A percentile compares a stretch with the other conserved stretches of the same genome.
phyloP scores from a whole-genome alignment of 495 filamentous ascomycete species.

The Emericellopsis terricola region DNA sequence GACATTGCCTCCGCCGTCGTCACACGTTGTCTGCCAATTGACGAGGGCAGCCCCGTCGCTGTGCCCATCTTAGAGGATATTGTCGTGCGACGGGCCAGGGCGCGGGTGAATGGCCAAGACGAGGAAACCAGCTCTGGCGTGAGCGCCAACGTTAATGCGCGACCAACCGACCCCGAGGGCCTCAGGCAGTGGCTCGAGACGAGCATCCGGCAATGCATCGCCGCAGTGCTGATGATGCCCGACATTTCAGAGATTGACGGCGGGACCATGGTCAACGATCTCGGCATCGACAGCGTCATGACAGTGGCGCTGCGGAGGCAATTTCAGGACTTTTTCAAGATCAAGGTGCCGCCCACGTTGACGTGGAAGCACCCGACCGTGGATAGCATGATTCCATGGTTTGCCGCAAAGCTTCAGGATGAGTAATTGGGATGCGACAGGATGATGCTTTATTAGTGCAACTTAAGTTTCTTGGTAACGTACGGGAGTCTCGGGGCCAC shows the following conservation, averaged over 20 bases:
- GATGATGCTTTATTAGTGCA: no score
- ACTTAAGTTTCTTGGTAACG: neutral
- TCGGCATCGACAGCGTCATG: conserved; percentile 29
- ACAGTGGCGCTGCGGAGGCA: conserved; percentile 18
- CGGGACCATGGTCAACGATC: conserved; percentile 14
- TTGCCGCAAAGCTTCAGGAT: conserved; percentile 3
- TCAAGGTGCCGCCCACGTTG: conserved; percentile 26
- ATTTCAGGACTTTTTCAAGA: conserved; percentile 16
- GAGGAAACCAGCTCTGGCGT: neutral
- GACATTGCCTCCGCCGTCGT: conserved; percentile 21
- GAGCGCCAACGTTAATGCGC: neutral
- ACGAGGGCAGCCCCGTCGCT: conserved; percentile 1
- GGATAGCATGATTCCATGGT: conserved; percentile 16
- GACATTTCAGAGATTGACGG: conserved; percentile 18
- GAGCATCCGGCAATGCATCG: neutral
- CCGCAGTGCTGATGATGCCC: conserved; percentile 4
- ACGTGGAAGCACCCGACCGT: conserved; percentile 22
- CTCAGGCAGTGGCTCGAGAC: neutral
- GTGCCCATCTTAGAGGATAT: neutral
- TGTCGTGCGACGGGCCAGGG: neutral
- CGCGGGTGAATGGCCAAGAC: neutral
- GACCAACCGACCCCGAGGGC: neutral
- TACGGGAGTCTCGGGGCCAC: no score
- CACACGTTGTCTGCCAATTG: conserved; percentile 10
- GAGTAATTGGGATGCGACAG: no score